phyloP scores from a whole-genome alignment of 225 moss, liverwort and hornwort species.

The Physcomitrellopsis africana region DNA sequence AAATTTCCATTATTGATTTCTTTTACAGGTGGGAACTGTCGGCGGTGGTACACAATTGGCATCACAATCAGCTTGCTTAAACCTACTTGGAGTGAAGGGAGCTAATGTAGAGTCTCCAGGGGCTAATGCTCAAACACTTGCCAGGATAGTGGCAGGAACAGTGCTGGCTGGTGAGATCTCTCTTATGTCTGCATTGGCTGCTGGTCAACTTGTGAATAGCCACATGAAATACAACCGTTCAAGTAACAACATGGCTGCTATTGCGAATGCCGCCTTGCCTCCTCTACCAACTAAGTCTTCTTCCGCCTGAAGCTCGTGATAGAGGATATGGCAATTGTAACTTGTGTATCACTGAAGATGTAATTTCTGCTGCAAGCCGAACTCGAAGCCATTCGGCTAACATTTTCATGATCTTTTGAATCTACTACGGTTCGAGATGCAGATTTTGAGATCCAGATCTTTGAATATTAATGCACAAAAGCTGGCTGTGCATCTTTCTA shows the following conservation, averaged over 20 bases:
- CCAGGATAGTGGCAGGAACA: conserved; percentile 60
- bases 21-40: conserved; percentile 61
- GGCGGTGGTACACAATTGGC: conserved; percentile 69
- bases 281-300: conserved; percentile 39
- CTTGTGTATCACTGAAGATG: conserved; percentile 26
- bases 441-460: conserved; percentile 31
- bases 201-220: conserved; percentile 67
- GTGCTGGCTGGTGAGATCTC: conserved; percentile 71
- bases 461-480: background rate
- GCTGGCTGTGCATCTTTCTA: too few relatives aligned
- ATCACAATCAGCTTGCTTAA: conserved; percentile 70
- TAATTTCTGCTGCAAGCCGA: conserved; percentile 10
- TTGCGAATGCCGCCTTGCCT: conserved; percentile 48
- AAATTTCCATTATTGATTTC: conserved; percentile 4
- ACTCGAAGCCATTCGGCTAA: conserved; percentile 24
- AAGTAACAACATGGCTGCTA: conserved; percentile 52
- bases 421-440: conserved; percentile 18
- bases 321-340: background rate
- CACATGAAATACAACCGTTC: conserved; percentile 74
- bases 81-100: conserved; percentile 67
- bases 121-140: conserved; percentile 64
- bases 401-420: conserved; percentile 28
- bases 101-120: conserved; percentile 65
- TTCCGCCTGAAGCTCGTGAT: conserved; percentile 16
- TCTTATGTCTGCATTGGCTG: conserved; percentile 71